A percentile compares a stretch with the other conserved stretches of the same genome.
phyloP scores from a whole-genome alignment of 164 flowering plant genomes.

The Dillenia suffruticosa region DNA sequence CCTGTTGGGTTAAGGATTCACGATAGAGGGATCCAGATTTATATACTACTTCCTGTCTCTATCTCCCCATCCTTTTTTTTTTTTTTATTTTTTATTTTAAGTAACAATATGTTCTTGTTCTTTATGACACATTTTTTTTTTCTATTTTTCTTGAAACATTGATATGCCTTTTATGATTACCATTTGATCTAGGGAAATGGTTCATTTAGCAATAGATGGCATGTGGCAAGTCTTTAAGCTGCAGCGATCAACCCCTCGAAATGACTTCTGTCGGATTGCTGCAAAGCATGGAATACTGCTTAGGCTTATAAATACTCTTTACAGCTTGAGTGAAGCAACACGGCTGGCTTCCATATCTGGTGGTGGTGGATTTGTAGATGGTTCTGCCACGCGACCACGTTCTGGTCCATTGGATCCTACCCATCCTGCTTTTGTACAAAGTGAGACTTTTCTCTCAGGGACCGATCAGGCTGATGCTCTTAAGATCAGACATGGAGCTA shows the following conservation, averaged over 20 bases:
- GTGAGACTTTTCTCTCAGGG: slow-evolving; percentile 34
- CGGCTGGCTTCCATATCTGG: slow-evolving; percentile 72
- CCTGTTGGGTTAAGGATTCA: no score
- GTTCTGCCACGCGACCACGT: slow-evolving; percentile 47
- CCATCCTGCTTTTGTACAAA: slow-evolving; percentile 35
- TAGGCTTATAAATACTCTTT: slow-evolving; percentile 91
- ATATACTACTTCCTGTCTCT: no score
- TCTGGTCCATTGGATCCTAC: slow-evolving; percentile 72
- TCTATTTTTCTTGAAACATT: neutral
- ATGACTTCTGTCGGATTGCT: slow-evolving; percentile 97
- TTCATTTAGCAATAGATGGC: slow-evolving; percentile 98
- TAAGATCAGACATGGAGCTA: slow-evolving; percentile 42
- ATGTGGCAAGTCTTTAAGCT: slow-evolving; percentile 99
- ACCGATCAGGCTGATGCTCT: slow-evolving; percentile 47
- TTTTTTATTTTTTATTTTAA: neutral
- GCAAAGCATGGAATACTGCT: slow-evolving; percentile 90
- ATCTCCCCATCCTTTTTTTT: no score
- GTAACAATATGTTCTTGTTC: no score
- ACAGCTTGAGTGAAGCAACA: slow-evolving; percentile 96
- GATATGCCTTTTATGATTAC: neutral
- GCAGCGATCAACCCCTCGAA: slow-evolving; percentile 82
- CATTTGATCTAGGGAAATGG: slow-evolving; percentile 75
- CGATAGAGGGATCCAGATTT: no score
- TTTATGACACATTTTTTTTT: neutral
- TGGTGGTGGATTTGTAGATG: slow-evolving; percentile 61